These are phyloP conservation scores for Teunomyces kruisii DNA, from an alignment of 805 yeast species.

Conservation along the genomic window DNA sequence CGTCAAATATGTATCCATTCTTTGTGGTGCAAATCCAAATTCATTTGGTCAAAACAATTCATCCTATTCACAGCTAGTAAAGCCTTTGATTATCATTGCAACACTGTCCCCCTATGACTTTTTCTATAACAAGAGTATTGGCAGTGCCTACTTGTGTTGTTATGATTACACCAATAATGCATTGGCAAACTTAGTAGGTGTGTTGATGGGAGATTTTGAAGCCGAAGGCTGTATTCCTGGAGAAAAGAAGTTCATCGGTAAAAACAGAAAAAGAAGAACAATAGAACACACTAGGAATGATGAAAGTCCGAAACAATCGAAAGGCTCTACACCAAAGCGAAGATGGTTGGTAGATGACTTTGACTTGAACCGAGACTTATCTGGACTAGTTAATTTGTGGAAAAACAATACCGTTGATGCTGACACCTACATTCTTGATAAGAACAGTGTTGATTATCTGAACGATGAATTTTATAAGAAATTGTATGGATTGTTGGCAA, in stretches of 20 bases:
- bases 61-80: constrained; percentile 29
- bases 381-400: constrained; percentile 45
- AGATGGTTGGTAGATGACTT: constrained; percentile 61
- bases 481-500: constrained; percentile 30
- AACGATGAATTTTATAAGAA: constrained; percentile 28
- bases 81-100: constrained; percentile 59
- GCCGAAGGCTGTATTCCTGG: constrained; percentile 61
- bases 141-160: constrained; percentile 58
- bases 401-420: constrained; percentile 33
- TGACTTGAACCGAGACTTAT: constrained; percentile 49
- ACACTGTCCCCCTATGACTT: constrained; percentile 65
- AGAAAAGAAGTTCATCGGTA: constrained; percentile 36
- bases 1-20: constrained; percentile 54
- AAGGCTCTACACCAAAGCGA: constrained; percentile 29
- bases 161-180: constrained; percentile 59
- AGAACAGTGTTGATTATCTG: constrained; percentile 22
- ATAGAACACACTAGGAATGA: constrained; percentile 1
- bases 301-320: constrained; percentile 4
- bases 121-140: constrained; percentile 52
- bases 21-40: constrained; percentile 50
- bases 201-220: constrained; percentile 52
- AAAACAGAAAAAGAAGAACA: constrained; percentile 18
- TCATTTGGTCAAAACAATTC: constrained; percentile 20
- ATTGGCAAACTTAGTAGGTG: constrained; percentile 47
- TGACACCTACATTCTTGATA: constrained; percentile 15